Evolutionary conservation across 148 eudicot genomes (phyloP), one percentile per base, ranked within the genome.

Genomic region (Suaeda aralocaspica): DNA sequence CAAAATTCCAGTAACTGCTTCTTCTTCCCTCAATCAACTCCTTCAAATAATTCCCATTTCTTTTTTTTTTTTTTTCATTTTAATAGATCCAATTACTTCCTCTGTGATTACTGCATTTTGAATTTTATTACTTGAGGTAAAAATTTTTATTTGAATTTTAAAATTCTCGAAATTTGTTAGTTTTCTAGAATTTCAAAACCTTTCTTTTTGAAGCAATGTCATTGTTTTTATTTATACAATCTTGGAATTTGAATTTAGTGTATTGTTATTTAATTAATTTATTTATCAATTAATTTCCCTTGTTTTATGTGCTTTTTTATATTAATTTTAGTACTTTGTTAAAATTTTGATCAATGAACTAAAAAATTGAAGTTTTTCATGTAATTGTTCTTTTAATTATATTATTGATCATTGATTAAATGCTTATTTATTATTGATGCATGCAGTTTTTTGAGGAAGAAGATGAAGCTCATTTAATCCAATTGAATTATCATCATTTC

Each of bases 381-480:
- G 16, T 5, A 58, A 8, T 64, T 44, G 31, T 42, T 44, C 34
- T 63, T 41, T 5, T 41, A 24, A n/a, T 28, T 15, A 10, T 59
- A 16, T 70, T 15, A 31, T 45, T 21, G 28, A 16, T n/a, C 3
- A 7, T 14, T 45, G 68, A 64, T 59, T 70, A 30, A 30, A 22
- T 70, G 42, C 49, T 69, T 69, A 68, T 71, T 67, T 66, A 6
- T 73, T 33, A 29, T 64, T 55, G 56, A 16, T 68, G 70, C 67
- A 75, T 74, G 81, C 76, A 74, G 62, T 51, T 62, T 70, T 78
- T 70, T 74, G 14, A 55, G 26, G 59, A 67, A 57, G 59, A 31
- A 45, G 49, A 66, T 57, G 71, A 66, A 73, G 64, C 55, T 81
- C 81, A 81, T 76, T 83, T 60, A 83, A 68, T 82, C 33, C 81